phyloP scores from a whole-genome alignment of 116 monocot genomes.

The Trichopus zeylanicus region DNA sequence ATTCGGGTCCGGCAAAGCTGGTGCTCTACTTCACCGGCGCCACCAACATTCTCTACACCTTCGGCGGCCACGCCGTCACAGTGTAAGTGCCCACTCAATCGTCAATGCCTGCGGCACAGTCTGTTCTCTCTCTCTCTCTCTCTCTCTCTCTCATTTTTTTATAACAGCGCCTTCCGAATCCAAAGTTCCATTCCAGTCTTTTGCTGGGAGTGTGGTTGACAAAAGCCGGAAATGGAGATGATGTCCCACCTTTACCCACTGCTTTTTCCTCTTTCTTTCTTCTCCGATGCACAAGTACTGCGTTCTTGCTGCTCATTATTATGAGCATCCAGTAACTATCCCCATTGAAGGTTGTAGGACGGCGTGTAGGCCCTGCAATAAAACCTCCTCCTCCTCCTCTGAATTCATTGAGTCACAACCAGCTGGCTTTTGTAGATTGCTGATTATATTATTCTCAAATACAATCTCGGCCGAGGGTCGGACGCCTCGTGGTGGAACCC shows the following conservation, averaged over 20 bases:
- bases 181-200: conserved; percentile 1
- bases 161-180: background rate
- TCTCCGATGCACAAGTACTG: background rate
- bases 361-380: background rate
- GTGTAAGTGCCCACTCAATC: conserved; percentile 24
- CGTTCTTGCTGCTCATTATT: background rate
- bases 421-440: too few relatives aligned
- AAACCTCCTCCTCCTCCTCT: too few relatives aligned
- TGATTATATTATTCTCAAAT: too few relatives aligned
- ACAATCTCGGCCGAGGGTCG: too few relatives aligned
- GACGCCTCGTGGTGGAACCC: too few relatives aligned
- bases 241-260: background rate
- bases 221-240: background rate
- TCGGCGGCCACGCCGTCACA: conserved; percentile 54
- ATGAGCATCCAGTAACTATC: background rate
- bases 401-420: too few relatives aligned
- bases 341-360: background rate
- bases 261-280: background rate
- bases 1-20: conserved; percentile 31
- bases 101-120: too few relatives aligned
- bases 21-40: conserved; percentile 61
- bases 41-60: conserved; percentile 57
- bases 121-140: too few relatives aligned
- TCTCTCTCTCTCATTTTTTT: background rate
- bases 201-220: background rate